Evolutionary conservation across 129 eudicot species (phyloP), one percentile per base, ranked within the genome.

Genomic region (Artemisia tridentata): DNA sequence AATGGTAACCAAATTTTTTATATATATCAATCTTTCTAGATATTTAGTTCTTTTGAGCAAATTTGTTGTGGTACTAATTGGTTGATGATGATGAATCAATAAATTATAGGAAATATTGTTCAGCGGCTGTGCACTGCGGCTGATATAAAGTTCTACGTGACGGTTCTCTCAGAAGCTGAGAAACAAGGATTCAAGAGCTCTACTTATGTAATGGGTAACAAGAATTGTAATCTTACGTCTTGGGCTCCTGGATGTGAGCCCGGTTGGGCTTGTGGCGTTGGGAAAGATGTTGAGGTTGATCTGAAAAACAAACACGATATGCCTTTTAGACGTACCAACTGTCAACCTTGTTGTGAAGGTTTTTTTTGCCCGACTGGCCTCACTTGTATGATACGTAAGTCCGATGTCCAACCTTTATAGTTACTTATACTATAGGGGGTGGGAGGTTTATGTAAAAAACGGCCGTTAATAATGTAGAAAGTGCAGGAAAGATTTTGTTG

Each of bases 381-480:
- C 73, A 89, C 96, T 38, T 92, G 98, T 86, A 92, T 92, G 98
- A 92, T 92, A 61, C 96, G 98, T 92, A 79, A 86, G 98, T 86
- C 59, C n/a, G 18, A 4, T 41, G 34, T 53, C 67, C 27, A 54
- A 3, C 20, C 18, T 51, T 66, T 16, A 7, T 46, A 48, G 46
- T 65, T 46, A 27, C 54, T 25, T 54, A 63, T 34, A 63, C 65
- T 11, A 34, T 34, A 38, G 10, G 45, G 45, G 45, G 45, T 38
- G 45, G 45, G 45, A 7, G 45, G 10, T 38, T 7, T 38, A 7
- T 38, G 11, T 38, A 38, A 38, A 38, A 38, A 38, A 7, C 11
- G 45, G 45, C 2, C 45, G 45, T 38, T 7, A 38, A 7, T 38
- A 38, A 38, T 34, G 41, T 34, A 34, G 41, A 38, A 38, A 38